Conservation (phyloP, 2,329 filamentous ascomycete species). For the Sporothrix brunneoviolacea region DNA sequence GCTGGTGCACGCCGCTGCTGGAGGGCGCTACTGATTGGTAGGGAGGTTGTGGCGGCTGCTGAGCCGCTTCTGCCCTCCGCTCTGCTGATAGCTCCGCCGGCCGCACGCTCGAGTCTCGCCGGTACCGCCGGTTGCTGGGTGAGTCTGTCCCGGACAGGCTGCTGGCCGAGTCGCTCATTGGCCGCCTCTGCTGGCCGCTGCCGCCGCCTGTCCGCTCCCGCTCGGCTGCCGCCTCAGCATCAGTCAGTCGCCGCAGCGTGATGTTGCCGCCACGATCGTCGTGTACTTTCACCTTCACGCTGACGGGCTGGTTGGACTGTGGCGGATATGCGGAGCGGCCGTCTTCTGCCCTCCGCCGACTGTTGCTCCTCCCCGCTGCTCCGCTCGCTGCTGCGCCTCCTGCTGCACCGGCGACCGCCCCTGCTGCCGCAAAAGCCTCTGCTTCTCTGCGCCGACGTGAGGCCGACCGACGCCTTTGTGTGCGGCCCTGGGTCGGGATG, state of each 20-base stretch:
- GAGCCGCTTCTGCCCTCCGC: conserved; percentile 31
- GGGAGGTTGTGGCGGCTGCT: background rate
- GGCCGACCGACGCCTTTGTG: conserved; percentile 34
- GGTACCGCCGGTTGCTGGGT: conserved; percentile 44
- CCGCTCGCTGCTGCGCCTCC: conserved; percentile 6
- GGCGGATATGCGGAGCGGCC: conserved; percentile 1
- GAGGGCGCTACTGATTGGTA: background rate
- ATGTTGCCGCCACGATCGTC: conserved; percentile 55
- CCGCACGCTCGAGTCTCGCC: conserved; percentile 45
- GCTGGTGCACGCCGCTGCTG: conserved; percentile 28
- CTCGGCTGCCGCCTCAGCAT: conserved; percentile 45
- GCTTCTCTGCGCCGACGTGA: conserved; percentile 40
- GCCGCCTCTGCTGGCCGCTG: conserved; percentile 30
- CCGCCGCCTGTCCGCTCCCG: conserved; percentile 30
- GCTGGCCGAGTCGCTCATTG: conserved; percentile 40
- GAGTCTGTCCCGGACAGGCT: conserved; percentile 52
- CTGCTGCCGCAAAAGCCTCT: conserved; percentile 31
- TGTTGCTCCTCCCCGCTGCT: conserved; percentile 18
- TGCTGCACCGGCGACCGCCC: conserved; percentile 37
- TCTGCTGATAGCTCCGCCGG: conserved; percentile 43
- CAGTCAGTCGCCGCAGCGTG: conserved; percentile 54
- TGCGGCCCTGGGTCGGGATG: conserved; percentile 33
- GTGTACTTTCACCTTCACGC: conserved; percentile 54
- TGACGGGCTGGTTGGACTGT: conserved; percentile 40
- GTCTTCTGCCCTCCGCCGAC: conserved; percentile 9